Percentiles rank a stretch among this genome's conserved stretches.
Evolutionary conservation across 176 grass and related monocot species (phyloP).

Genomic region (Rhynchospora pubera): DNA sequence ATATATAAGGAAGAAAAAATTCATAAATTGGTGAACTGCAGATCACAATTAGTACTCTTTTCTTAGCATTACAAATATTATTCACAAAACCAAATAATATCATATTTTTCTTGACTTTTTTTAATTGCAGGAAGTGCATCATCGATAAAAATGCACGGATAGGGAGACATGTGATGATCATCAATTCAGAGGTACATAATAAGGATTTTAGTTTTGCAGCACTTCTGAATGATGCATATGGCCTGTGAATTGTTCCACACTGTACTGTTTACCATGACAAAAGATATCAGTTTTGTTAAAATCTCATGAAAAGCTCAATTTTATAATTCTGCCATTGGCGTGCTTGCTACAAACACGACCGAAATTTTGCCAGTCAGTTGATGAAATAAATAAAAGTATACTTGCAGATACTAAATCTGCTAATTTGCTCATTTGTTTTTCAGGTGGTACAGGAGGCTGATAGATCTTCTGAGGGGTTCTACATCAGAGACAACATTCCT

Average conservation of each 20-base stretch:
- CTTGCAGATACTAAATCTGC: not conserved
- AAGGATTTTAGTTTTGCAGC: no score
- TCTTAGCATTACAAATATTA: no score
- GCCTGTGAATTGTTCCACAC: no score
- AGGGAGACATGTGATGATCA: constrained; percentile 66
- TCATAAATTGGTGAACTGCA: no score
- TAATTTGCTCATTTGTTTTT: constrained; percentile 17
- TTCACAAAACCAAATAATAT: no score
- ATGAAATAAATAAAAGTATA: not conserved
- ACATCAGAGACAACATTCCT: constrained; percentile 66
- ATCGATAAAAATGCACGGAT: constrained; percentile 93
- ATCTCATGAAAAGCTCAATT: no score
- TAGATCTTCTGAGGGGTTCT: constrained; percentile 69
- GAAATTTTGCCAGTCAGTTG: not conserved
- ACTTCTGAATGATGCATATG: no score
- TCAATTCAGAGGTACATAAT: constrained; percentile 53
- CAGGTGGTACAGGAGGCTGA: constrained; percentile 60
- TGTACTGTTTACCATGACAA: no score
- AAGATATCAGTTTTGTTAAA: no score
- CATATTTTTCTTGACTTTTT: no score
- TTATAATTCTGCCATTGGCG: no score
- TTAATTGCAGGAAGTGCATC: constrained; percentile 68
- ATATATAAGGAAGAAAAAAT: not conserved
- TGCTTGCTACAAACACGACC: not conserved
- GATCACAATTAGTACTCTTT: no score